These are phyloP conservation scores for Dothiorella sarmentorum DNA, from an alignment of 2,329 filamentous ascomycete species.

Conservation along the genomic window DNA sequence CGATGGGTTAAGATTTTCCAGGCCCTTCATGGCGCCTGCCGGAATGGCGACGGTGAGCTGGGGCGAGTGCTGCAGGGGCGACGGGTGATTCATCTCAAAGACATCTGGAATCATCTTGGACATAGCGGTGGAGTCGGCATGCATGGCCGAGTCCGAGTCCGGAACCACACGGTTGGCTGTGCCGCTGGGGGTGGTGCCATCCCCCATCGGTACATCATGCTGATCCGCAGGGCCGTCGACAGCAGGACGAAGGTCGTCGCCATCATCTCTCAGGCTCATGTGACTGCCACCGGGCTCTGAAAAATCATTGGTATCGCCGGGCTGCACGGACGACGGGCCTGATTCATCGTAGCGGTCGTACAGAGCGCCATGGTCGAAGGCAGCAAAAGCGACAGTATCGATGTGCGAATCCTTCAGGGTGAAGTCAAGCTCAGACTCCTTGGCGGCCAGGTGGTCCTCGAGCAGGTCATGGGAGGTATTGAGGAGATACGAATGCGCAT, in stretches of 20 bases:
- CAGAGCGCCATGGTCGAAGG: constrained; percentile 31
- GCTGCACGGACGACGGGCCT: constrained; percentile 38
- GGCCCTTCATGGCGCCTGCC: not conserved
- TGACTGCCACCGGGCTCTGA: constrained; percentile 35
- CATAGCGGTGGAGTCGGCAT: constrained; percentile 14
- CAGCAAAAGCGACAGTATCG: constrained; percentile 27
- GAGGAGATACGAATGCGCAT: constrained; percentile 18
- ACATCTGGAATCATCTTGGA: constrained; percentile 18
- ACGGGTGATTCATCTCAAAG: constrained; percentile 9
- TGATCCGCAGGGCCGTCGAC: constrained; percentile 10
- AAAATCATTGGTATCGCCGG: constrained; percentile 34
- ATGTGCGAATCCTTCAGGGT: constrained; percentile 28
- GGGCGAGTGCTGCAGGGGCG: not conserved
- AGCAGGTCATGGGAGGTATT: constrained; percentile 19
- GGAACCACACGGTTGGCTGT: not conserved
- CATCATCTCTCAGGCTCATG: constrained; percentile 31
- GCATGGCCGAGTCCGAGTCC: not conserved
- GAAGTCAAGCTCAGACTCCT: constrained; percentile 25
- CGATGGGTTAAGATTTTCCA: too few relatives aligned
- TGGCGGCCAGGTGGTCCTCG: constrained; percentile 16
- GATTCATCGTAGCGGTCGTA: constrained; percentile 38
- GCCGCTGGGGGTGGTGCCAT: not conserved
- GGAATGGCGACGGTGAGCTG: constrained; percentile 8
- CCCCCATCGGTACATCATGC: not conserved
- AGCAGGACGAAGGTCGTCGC: constrained; percentile 22